A percentile compares a stretch with the other conserved stretches of the same genome.
These are phyloP conservation scores for Thamnidium elegans DNA, from an alignment of 192 early-diverging fungal species.

Conservation along the genomic window DNA sequence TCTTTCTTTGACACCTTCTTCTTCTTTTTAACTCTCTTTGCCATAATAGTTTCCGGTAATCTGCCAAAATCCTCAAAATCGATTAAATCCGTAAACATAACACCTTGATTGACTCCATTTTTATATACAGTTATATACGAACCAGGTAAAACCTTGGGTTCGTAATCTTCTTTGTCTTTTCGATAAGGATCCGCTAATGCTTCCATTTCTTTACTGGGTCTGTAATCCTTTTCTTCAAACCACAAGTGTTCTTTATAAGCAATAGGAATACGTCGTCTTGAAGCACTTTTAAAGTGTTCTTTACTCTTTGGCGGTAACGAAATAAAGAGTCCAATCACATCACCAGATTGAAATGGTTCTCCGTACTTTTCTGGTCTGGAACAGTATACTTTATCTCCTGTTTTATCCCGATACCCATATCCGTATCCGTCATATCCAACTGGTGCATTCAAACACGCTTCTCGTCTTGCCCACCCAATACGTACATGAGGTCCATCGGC, in stretches of 20 bases:
- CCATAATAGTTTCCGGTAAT: constrained; percentile 16
- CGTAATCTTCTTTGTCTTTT: background rate
- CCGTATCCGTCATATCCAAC: constrained; percentile 67
- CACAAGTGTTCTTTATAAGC: constrained; percentile 50
- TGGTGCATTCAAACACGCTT: constrained; percentile 60
- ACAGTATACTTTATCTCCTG: constrained; percentile 58
- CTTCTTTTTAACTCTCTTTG: constrained; percentile 22
- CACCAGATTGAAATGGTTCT: constrained; percentile 57
- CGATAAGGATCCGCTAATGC: constrained; percentile 42
- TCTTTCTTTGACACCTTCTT: constrained; percentile 23
- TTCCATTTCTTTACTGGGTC: constrained; percentile 49
- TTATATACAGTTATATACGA: constrained; percentile 64
- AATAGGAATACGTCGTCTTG: constrained; percentile 48
- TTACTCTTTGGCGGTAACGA: constrained; percentile 43
- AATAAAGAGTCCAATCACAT: constrained; percentile 64
- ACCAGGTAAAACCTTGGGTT: constrained; percentile 38
- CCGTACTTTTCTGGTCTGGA: constrained; percentile 49
- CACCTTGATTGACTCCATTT: constrained; percentile 58
- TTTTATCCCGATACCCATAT: constrained; percentile 61
- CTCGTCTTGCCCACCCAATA: constrained; percentile 59
- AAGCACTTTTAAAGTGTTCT: constrained; percentile 39
- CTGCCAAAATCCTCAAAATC: constrained; percentile 39
- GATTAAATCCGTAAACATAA: constrained; percentile 52
- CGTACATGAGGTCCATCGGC: constrained; percentile 59
- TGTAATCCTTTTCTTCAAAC: constrained; percentile 56